Evolutionary conservation across 2,329 filamentous ascomycete genomes (phyloP).

Genomic region (Neofusicoccum umdonicola): DNA sequence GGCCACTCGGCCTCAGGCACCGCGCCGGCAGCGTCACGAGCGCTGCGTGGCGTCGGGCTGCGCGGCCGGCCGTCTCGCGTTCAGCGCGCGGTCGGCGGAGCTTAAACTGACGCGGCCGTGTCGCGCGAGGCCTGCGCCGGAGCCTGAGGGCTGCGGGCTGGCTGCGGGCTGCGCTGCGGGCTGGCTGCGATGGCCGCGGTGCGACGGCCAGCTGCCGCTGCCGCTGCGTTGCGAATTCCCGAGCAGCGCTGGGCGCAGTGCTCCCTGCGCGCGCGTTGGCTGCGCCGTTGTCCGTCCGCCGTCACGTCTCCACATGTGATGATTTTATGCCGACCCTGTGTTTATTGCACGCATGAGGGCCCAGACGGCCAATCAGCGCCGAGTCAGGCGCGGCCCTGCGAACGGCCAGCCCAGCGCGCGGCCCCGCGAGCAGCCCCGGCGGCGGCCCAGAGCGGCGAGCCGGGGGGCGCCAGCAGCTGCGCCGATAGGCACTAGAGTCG

Average conservation of each 20-base stretch:
- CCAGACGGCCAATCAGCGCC: background rate
- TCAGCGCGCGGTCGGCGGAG: background rate
- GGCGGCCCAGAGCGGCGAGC: constrained; percentile 3
- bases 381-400: background rate
- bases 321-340: constrained; percentile 3
- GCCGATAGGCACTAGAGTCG: background rate
- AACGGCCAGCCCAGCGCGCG: background rate
- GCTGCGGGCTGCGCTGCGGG: background rate
- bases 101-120: background rate
- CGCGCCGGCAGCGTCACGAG: background rate
- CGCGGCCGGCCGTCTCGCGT: background rate
- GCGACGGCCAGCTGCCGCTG: background rate
- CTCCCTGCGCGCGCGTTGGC: constrained; percentile 3
- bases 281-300: constrained; percentile 8
- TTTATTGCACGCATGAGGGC: constrained; percentile 7
- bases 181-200: background rate
- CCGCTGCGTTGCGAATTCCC: background rate
- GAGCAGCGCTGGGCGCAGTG: background rate
- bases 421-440: background rate
- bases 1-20: background rate
- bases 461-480: background rate
- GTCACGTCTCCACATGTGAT: constrained; percentile 6
- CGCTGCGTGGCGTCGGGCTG: background rate
- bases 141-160: background rate
- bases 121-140: too few species aligned